phyloP scores from a whole-genome alignment of 768 basidiomycete species.

The Rossbeevera mucosa region DNA sequence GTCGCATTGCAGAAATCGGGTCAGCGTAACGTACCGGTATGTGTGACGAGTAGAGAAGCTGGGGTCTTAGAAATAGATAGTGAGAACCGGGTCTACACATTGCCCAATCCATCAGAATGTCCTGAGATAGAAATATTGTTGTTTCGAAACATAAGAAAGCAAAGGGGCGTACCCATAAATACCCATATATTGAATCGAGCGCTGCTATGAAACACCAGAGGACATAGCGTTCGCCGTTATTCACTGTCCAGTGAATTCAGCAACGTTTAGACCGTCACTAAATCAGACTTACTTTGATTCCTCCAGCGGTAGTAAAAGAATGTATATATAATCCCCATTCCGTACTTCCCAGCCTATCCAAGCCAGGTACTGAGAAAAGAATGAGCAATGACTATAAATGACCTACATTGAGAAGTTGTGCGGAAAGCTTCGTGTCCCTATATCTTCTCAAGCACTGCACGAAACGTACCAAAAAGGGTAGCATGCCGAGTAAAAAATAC shows the following conservation, averaged over 20 bases:
- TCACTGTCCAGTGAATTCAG: conserved; percentile 19
- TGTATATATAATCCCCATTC: conserved; percentile 57
- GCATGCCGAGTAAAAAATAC: conserved; percentile 50
- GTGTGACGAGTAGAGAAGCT: conserved; percentile 66
- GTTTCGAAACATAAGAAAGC: neutral
- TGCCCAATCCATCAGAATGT: conserved; percentile 91
- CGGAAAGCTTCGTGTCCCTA: conserved; percentile 62
- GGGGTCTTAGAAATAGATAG: conserved; percentile 63
- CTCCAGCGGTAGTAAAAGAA: conserved; percentile 79
- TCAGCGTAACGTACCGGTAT: conserved; percentile 43
- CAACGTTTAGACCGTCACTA: neutral
- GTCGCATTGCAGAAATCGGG: neutral
- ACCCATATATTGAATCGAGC: conserved; percentile 65
- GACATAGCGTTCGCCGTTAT: conserved; percentile 48
- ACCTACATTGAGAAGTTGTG: conserved; percentile 85
- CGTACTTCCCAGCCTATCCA: conserved; percentile 80
- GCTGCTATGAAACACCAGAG: conserved; percentile 65
- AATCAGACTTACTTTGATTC: conserved; percentile 42
- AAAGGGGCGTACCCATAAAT: conserved; percentile 63
- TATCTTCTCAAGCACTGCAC: conserved; percentile 88
- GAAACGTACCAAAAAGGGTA: conserved; percentile 75
- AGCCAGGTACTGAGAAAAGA: neutral
- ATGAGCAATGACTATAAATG: neutral
- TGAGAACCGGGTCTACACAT: conserved; percentile 54
- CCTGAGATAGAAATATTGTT: conserved; percentile 40